A percentile compares a stretch with the other conserved stretches of the same genome.
These are phyloP conservation scores for Trichosporon sp. DNA, from an alignment of 1,284 basidiomycete species.

Conservation along the genomic window DNA sequence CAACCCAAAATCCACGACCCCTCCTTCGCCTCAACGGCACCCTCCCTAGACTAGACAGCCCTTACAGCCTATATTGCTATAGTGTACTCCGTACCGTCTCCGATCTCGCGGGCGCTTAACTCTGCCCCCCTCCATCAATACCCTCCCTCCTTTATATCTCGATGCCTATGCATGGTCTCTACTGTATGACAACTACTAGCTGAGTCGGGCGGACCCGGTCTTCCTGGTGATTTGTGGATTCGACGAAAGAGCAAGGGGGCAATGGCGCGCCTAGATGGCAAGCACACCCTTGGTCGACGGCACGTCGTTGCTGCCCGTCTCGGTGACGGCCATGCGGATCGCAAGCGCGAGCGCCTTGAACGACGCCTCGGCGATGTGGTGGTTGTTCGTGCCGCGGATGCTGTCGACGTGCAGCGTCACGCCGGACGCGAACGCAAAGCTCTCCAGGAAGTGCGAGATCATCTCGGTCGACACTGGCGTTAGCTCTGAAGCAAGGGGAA, in stretches of 20 bases:
- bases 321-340: conserved; percentile 85
- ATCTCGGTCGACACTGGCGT: conserved; percentile 78
- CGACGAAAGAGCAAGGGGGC: not conserved
- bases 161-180: not conserved
- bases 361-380: conserved; percentile 92
- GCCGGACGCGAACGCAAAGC: conserved; percentile 49
- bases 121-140: not conserved
- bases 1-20: not conserved
- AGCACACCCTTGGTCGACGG: conserved; percentile 97
- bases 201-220: no score
- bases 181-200: not conserved
- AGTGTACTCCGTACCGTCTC: not conserved
- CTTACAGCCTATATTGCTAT: not conserved
- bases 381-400: conserved; percentile 92
- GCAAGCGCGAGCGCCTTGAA: conserved; percentile 97
- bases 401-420: conserved; percentile 75
- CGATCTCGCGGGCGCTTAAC: not conserved
- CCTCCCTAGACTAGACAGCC: not conserved
- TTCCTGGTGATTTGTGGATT: no score
- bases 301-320: conserved; percentile 84
- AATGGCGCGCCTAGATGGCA: conserved; percentile 32
- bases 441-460: conserved; percentile 59
- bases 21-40: not conserved
- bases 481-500: not conserved
- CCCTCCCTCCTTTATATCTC: not conserved